Evolutionary conservation across 2,329 filamentous ascomycete genomes (phyloP).

Genomic region (Hypoxylon sp.): DNA sequence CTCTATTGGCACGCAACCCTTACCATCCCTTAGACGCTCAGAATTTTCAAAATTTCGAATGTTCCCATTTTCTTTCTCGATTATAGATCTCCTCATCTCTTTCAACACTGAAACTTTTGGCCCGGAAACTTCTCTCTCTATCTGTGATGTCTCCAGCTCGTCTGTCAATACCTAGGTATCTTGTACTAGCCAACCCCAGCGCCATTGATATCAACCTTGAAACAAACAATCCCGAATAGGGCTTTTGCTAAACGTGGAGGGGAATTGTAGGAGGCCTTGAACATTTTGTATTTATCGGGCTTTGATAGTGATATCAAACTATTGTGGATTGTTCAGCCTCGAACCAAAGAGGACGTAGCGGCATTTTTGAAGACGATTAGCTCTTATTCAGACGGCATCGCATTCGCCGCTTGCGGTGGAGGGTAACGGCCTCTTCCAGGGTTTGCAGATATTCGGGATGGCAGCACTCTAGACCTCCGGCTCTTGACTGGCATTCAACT

Average conservation of each 20-base stretch:
- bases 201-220: background rate
- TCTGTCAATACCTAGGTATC: too few species aligned
- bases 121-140: too few species aligned
- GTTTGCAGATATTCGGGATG: conserved; percentile 5
- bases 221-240: background rate
- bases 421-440: conserved; percentile 7
- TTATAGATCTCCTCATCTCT: too few species aligned
- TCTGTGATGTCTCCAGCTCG: too few species aligned
- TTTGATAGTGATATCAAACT: conserved; percentile 1
- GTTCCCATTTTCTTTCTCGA: too few species aligned
- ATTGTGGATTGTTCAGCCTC: conserved; percentile 1
- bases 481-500: conserved; percentile 7
- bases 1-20: too few species aligned
- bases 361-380: background rate
- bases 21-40: too few species aligned
- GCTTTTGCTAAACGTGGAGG: background rate
- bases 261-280: background rate
- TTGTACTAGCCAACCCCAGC: too few species aligned
- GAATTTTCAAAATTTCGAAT: too few species aligned
- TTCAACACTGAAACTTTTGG: too few species aligned
- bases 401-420: conserved; percentile 15
- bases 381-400: background rate
- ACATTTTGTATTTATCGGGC: background rate
- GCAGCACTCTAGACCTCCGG: conserved; percentile 4
- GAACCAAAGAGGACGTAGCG: background rate